phyloP scores from a whole-genome alignment of 2,329 filamentous ascomycete species.

The Diplocarpon rosae region DNA sequence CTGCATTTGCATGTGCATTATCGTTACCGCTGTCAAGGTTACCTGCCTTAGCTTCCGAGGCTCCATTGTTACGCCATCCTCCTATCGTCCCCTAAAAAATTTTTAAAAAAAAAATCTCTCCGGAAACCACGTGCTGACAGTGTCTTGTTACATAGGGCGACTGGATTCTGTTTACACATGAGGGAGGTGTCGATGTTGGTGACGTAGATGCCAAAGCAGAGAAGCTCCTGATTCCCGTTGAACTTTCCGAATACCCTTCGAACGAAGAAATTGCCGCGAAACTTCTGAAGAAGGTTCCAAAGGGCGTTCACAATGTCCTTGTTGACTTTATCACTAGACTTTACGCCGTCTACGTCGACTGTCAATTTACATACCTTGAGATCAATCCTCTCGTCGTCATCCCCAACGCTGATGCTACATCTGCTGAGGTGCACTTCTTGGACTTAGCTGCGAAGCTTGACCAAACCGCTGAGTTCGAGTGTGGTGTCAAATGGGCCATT shows the following conservation, averaged over 20 bases:
- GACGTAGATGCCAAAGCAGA: conserved; percentile 98
- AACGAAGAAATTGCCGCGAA: conserved; percentile 83
- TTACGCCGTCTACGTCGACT: conserved; percentile 98
- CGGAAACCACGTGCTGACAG: conserved; percentile 18
- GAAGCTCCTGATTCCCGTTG: conserved; percentile 95
- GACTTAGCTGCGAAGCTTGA: conserved; percentile 98
- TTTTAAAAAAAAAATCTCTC: conserved; percentile 1
- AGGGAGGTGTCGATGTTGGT: conserved; percentile 98
- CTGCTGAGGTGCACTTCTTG: conserved; percentile 92
- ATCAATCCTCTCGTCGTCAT: conserved; percentile 99
- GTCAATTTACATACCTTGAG: conserved; percentile 99
- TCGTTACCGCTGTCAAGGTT: conserved; percentile 10
- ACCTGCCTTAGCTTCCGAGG: neutral
- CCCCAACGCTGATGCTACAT: conserved; percentile 84
- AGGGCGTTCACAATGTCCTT: conserved; percentile 93
- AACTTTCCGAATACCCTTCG: conserved; percentile 87
- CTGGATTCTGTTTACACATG: conserved; percentile 99
- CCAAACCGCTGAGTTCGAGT: conserved; percentile 98
- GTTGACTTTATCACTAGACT: conserved; percentile 98
- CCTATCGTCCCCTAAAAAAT: conserved; percentile 10
- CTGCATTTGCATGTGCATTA: conserved; percentile 15
- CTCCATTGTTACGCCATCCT: conserved; percentile 7
- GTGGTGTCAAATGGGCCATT: conserved; percentile 97
- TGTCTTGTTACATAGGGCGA: conserved; percentile 56
- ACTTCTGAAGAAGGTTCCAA: conserved; percentile 85